Conservation (phyloP, 2,329 filamentous ascomycete species). For the Cytospora chrysosperma region DNA sequence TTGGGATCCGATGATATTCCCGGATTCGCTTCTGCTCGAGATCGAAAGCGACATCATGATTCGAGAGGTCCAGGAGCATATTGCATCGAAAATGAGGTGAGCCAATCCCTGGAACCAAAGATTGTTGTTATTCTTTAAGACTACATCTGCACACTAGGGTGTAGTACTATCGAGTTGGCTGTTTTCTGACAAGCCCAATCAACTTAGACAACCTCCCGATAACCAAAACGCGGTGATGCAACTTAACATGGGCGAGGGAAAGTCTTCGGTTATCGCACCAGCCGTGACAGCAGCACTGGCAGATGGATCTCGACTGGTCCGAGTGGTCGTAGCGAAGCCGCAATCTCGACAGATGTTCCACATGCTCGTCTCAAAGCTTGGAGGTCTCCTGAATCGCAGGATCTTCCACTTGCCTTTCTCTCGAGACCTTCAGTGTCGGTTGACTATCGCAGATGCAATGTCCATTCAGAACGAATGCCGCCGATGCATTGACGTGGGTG, state of each 20-base stretch:
- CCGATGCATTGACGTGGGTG: slow-evolving; percentile 49
- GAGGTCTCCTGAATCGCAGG: slow-evolving; percentile 53
- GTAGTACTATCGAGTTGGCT: no score
- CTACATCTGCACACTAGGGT: no score
- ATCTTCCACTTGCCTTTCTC: slow-evolving; percentile 61
- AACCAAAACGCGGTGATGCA: slow-evolving; percentile 57
- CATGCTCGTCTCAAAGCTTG: slow-evolving; percentile 53
- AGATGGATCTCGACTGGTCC: slow-evolving; percentile 48
- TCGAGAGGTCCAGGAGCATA: slow-evolving; percentile 56
- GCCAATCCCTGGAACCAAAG: no score
- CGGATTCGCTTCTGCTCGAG: slow-evolving; percentile 64
- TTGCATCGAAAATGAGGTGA: slow-evolving; percentile 59
- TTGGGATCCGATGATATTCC: slow-evolving; percentile 52
- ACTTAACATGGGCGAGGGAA: slow-evolving; percentile 71
- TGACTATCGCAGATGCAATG: slow-evolving; percentile 33
- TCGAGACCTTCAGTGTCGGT: slow-evolving; percentile 38
- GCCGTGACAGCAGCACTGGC: slow-evolving; percentile 57
- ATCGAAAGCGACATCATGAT: slow-evolving; percentile 63
- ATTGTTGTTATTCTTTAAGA: no score
- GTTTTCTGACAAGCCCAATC: no score
- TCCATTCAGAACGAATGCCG: slow-evolving; percentile 40
- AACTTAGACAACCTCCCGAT: slow-evolving; percentile 32
- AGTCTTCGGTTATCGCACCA: slow-evolving; percentile 67
- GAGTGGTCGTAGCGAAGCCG: slow-evolving; percentile 61
- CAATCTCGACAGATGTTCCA: slow-evolving; percentile 61